A percentile compares a stretch with the other conserved stretches of the same genome.
These are phyloP conservation scores for Alternaria arborescens DNA, from an alignment of 2,329 filamentous ascomycete species.

Conservation along the genomic window DNA sequence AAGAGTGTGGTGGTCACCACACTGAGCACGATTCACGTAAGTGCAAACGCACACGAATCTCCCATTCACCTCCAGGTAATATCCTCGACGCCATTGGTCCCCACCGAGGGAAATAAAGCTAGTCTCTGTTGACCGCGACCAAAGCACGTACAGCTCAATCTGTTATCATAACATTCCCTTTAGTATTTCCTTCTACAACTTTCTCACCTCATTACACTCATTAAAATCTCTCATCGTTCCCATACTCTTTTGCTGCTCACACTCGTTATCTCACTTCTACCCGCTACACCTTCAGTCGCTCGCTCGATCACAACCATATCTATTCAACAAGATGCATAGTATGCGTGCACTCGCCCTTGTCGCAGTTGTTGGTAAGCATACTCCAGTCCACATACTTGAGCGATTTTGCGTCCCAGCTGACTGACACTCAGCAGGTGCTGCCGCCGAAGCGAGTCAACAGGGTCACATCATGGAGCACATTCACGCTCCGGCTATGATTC, in stretches of 20 bases:
- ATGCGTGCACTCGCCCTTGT: constrained; percentile 19
- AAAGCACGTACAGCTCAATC: not conserved
- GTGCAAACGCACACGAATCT: constrained; percentile 16
- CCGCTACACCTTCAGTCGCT: not conserved
- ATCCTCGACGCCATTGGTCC: constrained; percentile 15
- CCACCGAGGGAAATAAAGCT: not conserved
- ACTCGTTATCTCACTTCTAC: not conserved
- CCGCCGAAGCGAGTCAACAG: constrained; percentile 16
- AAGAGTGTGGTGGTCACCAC: not conserved
- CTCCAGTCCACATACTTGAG: not conserved
- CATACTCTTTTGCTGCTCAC: constrained; percentile 5
- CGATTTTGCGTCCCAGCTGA: not conserved
- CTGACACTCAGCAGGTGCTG: constrained; percentile 13
- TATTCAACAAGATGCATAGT: constrained; percentile 14
- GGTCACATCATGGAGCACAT: constrained; percentile 10
- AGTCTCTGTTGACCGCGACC: constrained; percentile 9
- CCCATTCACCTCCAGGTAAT: constrained; percentile 12
- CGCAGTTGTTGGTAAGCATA: constrained; percentile 21
- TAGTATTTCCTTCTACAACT: not conserved
- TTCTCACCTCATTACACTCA: constrained; percentile 11
- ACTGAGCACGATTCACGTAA: constrained; percentile 3
- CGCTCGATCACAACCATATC: not conserved
- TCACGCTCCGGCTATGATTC: constrained; percentile 9
- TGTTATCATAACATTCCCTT: constrained; percentile 13
- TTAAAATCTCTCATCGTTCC: not conserved